These are phyloP conservation scores for Diatrype stigma DNA, from an alignment of 2,329 filamentous ascomycete genomes.

Conservation along the genomic window DNA sequence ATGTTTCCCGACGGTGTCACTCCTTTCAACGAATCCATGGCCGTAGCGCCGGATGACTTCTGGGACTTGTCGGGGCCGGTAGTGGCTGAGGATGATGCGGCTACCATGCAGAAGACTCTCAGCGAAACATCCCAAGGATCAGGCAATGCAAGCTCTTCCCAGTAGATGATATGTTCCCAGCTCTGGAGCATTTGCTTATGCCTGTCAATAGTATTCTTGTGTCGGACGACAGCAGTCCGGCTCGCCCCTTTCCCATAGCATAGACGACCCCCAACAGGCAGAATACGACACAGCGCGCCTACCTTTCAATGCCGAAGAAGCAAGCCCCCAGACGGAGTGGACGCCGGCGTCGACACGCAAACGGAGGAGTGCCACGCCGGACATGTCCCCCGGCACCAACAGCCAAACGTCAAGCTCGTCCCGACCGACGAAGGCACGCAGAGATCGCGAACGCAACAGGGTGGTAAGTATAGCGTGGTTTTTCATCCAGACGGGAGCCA, in stretches of 20 bases:
- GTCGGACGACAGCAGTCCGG: neutral
- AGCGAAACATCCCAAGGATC: neutral
- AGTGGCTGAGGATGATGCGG: neutral
- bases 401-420: neutral
- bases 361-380: neutral
- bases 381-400: neutral
- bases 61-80: neutral
- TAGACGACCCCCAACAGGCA: neutral
- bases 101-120: neutral
- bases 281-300: neutral
- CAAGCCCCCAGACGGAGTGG: neutral
- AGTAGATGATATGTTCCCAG: neutral
- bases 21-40: neutral
- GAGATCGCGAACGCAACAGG: neutral
- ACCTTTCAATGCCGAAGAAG: neutral
- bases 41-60: neutral
- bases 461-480: neutral
- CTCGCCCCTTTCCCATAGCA: neutral
- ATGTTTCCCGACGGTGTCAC: neutral
- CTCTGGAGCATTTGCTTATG: neutral
- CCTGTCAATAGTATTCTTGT: neutral
- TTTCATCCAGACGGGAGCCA: no score
- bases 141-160: neutral
- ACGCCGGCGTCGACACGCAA: neutral
- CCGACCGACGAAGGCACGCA: neutral